Evolutionary conservation across 441 rosid genomes (phyloP).

Genomic region (Populus hybrid): DNA sequence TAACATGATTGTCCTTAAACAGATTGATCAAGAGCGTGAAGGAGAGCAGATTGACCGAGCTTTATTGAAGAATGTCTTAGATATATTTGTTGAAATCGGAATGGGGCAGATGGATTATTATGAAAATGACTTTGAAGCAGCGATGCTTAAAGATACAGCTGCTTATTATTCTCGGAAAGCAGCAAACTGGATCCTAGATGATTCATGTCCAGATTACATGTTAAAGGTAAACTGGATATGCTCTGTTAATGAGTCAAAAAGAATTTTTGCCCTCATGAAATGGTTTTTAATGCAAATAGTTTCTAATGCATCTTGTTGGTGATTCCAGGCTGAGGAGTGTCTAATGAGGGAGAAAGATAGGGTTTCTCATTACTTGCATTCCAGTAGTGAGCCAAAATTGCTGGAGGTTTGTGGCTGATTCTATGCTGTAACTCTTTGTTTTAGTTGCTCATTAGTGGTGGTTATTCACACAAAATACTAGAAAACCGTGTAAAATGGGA

Average conservation of each 20-base stretch:
- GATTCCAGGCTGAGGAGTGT: slow-evolving; percentile 89
- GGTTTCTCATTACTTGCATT: slow-evolving; percentile 86
- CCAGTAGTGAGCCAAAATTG: slow-evolving; percentile 86
- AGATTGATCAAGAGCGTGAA: slow-evolving; percentile 94
- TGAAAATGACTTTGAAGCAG: slow-evolving; percentile 75
- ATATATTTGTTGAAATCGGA: slow-evolving; percentile 90
- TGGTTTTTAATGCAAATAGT: background rate
- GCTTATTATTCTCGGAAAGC: slow-evolving; percentile 91
- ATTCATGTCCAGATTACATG: slow-evolving; percentile 93
- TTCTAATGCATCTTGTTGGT: slow-evolving; percentile 15
- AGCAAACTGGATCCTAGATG: slow-evolving; percentile 83
- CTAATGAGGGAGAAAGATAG: slow-evolving; percentile 91
- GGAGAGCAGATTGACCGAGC: slow-evolving; percentile 94
- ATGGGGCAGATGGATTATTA: slow-evolving; percentile 83
- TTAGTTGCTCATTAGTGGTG: background rate
- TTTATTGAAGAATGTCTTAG: slow-evolving; percentile 80
- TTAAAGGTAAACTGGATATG: slow-evolving; percentile 46
- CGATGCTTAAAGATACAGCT: slow-evolving; percentile 78
- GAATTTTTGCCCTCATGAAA: slow-evolving; percentile 3
- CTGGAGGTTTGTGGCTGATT: slow-evolving; percentile 58
- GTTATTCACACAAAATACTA: background rate
- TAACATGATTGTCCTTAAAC: slow-evolving; percentile 11
- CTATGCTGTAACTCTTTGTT: background rate
- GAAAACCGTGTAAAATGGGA: background rate
- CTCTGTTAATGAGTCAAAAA: background rate